A percentile compares a stretch with the other conserved stretches of the same genome.
Conservation (phyloP, 2,329 filamentous ascomycete genomes). For the Zelopaecilomyces penicillatus region DNA sequence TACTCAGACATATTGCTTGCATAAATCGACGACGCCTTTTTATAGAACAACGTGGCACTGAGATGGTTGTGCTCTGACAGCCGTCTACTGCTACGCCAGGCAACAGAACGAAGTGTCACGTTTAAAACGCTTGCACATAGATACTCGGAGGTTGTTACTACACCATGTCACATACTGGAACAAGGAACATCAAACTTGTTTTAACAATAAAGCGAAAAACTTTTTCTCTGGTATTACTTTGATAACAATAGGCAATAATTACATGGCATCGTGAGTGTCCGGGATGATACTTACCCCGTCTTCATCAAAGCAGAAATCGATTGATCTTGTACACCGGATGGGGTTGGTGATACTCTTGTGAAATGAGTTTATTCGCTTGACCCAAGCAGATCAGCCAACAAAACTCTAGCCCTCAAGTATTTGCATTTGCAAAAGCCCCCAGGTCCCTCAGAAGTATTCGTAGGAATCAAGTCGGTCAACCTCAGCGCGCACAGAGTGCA, state of each 20-base stretch:
- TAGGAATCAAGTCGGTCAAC: constrained; percentile 25
- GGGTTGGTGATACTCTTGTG: not conserved
- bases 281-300: constrained; percentile 8
- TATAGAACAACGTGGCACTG: too few species aligned
- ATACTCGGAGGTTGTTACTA: too few species aligned
- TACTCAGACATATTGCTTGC: too few species aligned
- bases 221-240: too few species aligned
- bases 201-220: too few species aligned
- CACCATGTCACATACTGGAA: too few species aligned
- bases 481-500: constrained; percentile 10
- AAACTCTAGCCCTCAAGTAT: constrained; percentile 9
- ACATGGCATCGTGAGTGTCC: constrained; percentile 6
- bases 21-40: too few species aligned
- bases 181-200: too few species aligned
- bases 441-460: constrained; percentile 30
- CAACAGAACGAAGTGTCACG: too few species aligned
- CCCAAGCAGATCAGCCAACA: not conserved
- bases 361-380: not conserved
- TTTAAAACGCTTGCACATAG: too few species aligned
- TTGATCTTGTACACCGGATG: not conserved
- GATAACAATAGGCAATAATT: not conserved
- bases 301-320: constrained; percentile 3
- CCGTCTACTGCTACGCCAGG: too few species aligned
- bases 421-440: constrained; percentile 24
- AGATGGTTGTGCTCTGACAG: too few species aligned